Evolutionary conservation across 2,329 filamentous ascomycete species (phyloP).

Genomic region (Exophiala calicioides): DNA sequence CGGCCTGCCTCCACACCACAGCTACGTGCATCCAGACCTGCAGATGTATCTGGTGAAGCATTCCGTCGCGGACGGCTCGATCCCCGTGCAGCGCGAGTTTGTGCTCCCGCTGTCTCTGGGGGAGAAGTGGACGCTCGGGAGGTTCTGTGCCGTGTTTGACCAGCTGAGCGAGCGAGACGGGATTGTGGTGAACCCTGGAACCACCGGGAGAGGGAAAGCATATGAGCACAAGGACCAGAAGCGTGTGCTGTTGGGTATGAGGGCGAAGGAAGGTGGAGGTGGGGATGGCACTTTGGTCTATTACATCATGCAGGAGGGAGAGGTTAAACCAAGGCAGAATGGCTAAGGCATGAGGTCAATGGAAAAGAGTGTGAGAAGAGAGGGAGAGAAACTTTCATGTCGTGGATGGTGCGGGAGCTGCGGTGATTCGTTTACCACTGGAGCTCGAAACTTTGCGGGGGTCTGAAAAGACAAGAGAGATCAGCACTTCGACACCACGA

Average conservation of each 20-base stretch:
- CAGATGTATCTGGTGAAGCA: constrained; percentile 61
- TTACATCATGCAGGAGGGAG: constrained; percentile 65
- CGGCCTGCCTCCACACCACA: constrained; percentile 60
- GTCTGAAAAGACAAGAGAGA: no score
- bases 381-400: no score
- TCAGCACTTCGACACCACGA: no score
- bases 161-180: constrained; percentile 43
- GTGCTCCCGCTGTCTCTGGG: constrained; percentile 60
- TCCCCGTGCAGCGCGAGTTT: constrained; percentile 57
- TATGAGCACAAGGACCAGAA: constrained; percentile 50
- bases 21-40: constrained; percentile 67
- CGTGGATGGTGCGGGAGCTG: no score
- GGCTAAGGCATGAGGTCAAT: constrained; percentile 17
- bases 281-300: constrained; percentile 65
- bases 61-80: constrained; percentile 48
- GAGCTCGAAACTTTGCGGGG: no score
- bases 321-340: constrained; percentile 66
- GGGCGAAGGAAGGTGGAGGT: constrained; percentile 51
- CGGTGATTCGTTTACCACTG: no score
- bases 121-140: constrained; percentile 61
- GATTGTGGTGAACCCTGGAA: constrained; percentile 24
- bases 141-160: constrained; percentile 60
- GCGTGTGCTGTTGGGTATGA: constrained; percentile 58
- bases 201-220: constrained; percentile 32
- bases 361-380: no score